These are phyloP conservation scores for Didymella arachidicola DNA, from an alignment of 2,329 filamentous ascomycete genomes.

Conservation along the genomic window DNA sequence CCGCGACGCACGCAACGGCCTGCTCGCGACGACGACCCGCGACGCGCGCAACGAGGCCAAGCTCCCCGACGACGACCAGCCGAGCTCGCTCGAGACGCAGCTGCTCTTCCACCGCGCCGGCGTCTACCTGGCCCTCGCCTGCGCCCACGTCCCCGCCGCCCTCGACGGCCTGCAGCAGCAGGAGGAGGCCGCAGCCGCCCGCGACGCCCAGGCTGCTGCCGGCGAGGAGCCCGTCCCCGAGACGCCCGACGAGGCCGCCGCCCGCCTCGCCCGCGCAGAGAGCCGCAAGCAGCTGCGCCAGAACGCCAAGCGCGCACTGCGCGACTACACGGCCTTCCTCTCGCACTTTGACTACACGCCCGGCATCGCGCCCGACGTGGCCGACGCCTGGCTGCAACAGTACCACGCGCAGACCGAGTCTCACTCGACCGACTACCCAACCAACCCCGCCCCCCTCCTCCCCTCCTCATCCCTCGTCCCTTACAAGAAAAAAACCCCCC, in stretches of 20 bases:
- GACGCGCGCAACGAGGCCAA: slow-evolving; percentile 61
- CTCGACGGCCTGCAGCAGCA: slow-evolving; percentile 58
- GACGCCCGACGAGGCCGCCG: slow-evolving; percentile 58
- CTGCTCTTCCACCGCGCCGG: slow-evolving; percentile 78
- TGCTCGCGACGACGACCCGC: slow-evolving; percentile 56
- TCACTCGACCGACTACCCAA: not conserved
- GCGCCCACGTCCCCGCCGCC: slow-evolving; percentile 67
- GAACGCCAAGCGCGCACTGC: slow-evolving; percentile 77
- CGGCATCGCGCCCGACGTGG: slow-evolving; percentile 67
- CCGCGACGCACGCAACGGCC: slow-evolving; percentile 61
- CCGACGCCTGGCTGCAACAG: slow-evolving; percentile 59
- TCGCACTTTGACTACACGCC: slow-evolving; percentile 81
- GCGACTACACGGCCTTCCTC: slow-evolving; percentile 77
- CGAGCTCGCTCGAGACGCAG: slow-evolving; percentile 76
- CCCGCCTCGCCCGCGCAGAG: slow-evolving; percentile 60
- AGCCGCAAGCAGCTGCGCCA: slow-evolving; percentile 74
- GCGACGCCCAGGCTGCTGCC: slow-evolving; percentile 34
- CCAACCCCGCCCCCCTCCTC: slow-evolving; percentile 37
- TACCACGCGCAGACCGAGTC: slow-evolving; percentile 19
- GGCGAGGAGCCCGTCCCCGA: slow-evolving; percentile 45
- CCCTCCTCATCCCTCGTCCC: slow-evolving; percentile 56
- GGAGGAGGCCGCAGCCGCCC: slow-evolving; percentile 44
- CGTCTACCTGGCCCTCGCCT: slow-evolving; percentile 76
- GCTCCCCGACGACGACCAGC: slow-evolving; percentile 70
- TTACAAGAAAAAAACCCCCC: slow-evolving; percentile 44